A percentile compares a stretch with the other conserved stretches of the same genome.
Evolutionary conservation across 2,329 filamentous ascomycete species (phyloP).

Genomic region (Aotearoamyces nothofagi): DNA sequence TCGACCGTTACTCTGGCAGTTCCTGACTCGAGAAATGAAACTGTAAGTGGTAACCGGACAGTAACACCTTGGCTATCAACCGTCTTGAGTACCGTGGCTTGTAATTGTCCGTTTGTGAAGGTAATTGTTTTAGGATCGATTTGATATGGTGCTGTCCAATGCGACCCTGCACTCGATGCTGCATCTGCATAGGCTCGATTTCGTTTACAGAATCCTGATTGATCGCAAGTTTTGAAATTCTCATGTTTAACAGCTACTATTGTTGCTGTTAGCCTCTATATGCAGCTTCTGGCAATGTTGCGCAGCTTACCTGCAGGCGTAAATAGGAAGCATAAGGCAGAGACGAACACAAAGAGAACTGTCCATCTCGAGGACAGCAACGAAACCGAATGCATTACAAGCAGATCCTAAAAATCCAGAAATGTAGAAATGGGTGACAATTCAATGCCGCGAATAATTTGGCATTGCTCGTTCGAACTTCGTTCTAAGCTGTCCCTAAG

Average conservation of each 20-base stretch:
- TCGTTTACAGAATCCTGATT: conserved; percentile 93
- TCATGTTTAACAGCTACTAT: conserved; percentile 80
- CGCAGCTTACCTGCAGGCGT: conserved; percentile 45
- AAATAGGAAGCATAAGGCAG: conserved; percentile 42
- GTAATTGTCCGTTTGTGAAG: conserved; percentile 67
- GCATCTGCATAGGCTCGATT: conserved; percentile 82
- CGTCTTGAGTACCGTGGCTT: conserved; percentile 70
- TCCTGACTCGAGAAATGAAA: conserved; percentile 83
- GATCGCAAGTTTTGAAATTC: conserved; percentile 92
- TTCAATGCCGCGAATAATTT: too few relatives aligned
- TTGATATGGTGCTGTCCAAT: conserved; percentile 70
- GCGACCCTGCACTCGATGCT: conserved; percentile 44
- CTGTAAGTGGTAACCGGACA: conserved; percentile 65
- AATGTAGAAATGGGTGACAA: too few relatives aligned
- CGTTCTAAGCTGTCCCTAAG: too few relatives aligned
- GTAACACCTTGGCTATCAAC: conserved; percentile 49
- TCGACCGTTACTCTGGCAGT: conserved; percentile 78
- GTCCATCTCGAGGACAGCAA: conserved; percentile 46
- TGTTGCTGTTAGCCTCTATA: background rate
- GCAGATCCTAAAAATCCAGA: too few relatives aligned
- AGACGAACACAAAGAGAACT: conserved; percentile 42
- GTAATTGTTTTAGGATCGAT: conserved; percentile 56
- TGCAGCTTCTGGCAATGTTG: background rate
- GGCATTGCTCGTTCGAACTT: too few relatives aligned
- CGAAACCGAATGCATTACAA: background rate